Conservation (phyloP, 1,284 basidiomycete species). For the Moniliophthora roreri region DNA sequence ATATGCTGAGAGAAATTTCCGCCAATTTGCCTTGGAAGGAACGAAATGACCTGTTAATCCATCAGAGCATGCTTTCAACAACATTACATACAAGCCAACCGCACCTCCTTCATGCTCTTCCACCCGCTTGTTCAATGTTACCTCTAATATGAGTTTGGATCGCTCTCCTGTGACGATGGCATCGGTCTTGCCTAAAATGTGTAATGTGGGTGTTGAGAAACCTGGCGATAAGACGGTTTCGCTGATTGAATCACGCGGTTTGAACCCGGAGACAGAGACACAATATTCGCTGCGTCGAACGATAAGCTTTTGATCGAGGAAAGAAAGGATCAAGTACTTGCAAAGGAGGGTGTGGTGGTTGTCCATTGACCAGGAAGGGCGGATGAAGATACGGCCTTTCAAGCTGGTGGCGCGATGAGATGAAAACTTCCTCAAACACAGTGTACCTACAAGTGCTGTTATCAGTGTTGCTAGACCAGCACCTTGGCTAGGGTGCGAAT, state of each 20-base stretch:
- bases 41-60: constrained; percentile 69
- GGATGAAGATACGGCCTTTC: constrained; percentile 47
- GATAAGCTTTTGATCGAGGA: neutral
- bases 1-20: too few species aligned
- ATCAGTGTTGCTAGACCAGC: constrained; percentile 78
- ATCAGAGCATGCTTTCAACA: neutral
- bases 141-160: constrained; percentile 57
- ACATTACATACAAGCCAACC: constrained; percentile 18
- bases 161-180: constrained; percentile 78
- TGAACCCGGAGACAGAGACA: constrained; percentile 69
- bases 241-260: constrained; percentile 46
- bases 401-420: constrained; percentile 18
- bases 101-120: constrained; percentile 77
- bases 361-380: constrained; percentile 64
- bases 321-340: constrained; percentile 34
- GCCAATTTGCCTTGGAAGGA: too few species aligned
- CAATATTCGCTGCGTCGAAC: constrained; percentile 56
- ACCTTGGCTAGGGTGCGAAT: constrained; percentile 59
- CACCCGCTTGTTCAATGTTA: constrained; percentile 59
- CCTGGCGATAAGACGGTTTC: constrained; percentile 55
- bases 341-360: constrained; percentile 70
- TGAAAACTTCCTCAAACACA: neutral
- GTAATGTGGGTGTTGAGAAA: constrained; percentile 75
- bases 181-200: constrained; percentile 80
- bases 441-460: constrained; percentile 58